A percentile compares a stretch with the other conserved stretches of the same genome.
Conservation (phyloP, 768 basidiomycete genomes). For the Russula sp. region DNA sequence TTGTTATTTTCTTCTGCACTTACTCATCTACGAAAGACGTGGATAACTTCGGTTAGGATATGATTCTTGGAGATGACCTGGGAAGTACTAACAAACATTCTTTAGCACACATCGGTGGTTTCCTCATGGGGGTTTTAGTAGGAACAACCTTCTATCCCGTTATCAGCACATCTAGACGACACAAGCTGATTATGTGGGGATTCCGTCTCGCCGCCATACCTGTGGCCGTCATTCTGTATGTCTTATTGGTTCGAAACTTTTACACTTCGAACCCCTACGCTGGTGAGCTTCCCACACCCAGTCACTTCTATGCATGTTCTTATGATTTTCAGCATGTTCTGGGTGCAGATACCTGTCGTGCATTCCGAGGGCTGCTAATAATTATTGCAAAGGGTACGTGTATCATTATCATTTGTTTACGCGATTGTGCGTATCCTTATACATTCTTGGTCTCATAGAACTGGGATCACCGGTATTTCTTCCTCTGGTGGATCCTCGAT, state of each 20-base stretch:
- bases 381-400: slow-evolving; percentile 51
- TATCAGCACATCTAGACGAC: slow-evolving; percentile 71
- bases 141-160: slow-evolving; percentile 86
- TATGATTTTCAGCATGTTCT: slow-evolving; percentile 54
- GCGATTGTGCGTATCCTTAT: background rate
- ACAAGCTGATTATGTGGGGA: slow-evolving; percentile 62
- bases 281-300: slow-evolving; percentile 39
- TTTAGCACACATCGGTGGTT: slow-evolving; percentile 79
- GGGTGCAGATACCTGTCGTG: slow-evolving; percentile 90
- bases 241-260: slow-evolving; percentile 81
- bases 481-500: background rate
- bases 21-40: slow-evolving; percentile 44
- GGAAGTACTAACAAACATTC: slow-evolving; percentile 12
- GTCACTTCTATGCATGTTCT: background rate
- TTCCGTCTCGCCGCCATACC: slow-evolving; percentile 70
- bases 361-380: slow-evolving; percentile 68
- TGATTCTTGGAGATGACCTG: background rate
- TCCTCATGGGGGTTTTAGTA: slow-evolving; percentile 75
- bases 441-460: background rate
- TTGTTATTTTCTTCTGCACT: background rate
- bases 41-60: slow-evolving; percentile 74
- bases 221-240: slow-evolving; percentile 69
- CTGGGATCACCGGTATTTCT: slow-evolving; percentile 10
- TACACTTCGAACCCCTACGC: slow-evolving; percentile 83
- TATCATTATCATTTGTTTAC: background rate